phyloP scores from a whole-genome alignment of 176 grass and related monocot genomes.

The Chrysopogon serrulatus region DNA sequence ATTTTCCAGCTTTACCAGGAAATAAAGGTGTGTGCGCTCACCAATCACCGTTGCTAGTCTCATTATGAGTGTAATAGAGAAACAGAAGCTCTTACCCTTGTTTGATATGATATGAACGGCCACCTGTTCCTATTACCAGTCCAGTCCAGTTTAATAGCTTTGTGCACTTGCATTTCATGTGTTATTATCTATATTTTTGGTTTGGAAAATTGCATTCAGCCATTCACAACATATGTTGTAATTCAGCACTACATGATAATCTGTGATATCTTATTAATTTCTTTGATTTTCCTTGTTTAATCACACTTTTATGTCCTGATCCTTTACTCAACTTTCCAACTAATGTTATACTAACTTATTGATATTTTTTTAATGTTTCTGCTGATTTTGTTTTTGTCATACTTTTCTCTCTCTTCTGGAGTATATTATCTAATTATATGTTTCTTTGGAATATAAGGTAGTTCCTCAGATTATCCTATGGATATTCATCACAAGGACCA shows the following conservation, averaged over 20 bases:
- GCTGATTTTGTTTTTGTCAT: not conserved
- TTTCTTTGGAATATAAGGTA: no score
- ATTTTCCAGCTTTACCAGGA: constrained; percentile 90
- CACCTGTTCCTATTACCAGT: not conserved
- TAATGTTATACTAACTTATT: not conserved
- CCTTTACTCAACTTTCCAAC: not conserved
- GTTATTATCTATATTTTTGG: not conserved
- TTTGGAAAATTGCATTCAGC: not conserved
- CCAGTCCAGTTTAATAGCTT: no score
- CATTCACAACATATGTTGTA: not conserved
- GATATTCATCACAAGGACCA: constrained; percentile 57
- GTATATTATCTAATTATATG: constrained; percentile 17
- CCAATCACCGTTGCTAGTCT: not conserved
- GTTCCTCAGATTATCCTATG: no score
- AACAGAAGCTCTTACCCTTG: not conserved
- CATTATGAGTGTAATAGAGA: not conserved
- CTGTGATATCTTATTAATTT: not conserved
- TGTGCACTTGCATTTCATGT: no score
- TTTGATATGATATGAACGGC: not conserved
- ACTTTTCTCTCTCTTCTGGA: not conserved
- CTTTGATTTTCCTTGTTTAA: not conserved
- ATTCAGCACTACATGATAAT: not conserved
- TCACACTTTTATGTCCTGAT: no score
- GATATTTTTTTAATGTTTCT: no score
- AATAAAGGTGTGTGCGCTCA: constrained; percentile 58